Percentiles rank a stretch among this genome's conserved stretches.
Conservation (phyloP, 2,329 filamentous ascomycete species). For the Pyricularia sp. region DNA sequence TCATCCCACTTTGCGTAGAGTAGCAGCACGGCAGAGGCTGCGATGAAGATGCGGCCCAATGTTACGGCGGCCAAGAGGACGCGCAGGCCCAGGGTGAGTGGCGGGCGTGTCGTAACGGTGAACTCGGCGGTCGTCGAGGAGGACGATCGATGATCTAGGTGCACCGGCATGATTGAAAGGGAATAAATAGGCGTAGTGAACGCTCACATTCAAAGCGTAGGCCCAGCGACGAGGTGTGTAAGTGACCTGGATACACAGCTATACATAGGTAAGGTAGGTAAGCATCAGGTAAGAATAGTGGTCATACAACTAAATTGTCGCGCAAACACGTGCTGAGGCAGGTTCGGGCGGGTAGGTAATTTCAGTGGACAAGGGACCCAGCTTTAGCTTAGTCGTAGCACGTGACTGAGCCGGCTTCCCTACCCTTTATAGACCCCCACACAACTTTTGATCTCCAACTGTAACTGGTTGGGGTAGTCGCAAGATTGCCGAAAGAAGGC, state of each 20-base stretch:
- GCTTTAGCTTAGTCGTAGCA: not conserved
- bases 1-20: slow-evolving; percentile 37
- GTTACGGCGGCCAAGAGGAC: slow-evolving; percentile 33
- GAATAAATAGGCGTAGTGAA: not conserved
- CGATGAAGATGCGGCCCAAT: slow-evolving; percentile 30
- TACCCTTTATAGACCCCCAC: not conserved
- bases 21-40: slow-evolving; percentile 32
- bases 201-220: no score
- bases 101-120: slow-evolving; percentile 70
- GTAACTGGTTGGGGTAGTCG: not conserved
- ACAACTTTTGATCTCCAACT: not conserved
- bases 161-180: slow-evolving; percentile 28
- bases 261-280: no score
- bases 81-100: slow-evolving; percentile 37
- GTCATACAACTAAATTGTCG: not conserved
- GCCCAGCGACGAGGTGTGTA: not conserved
- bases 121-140: slow-evolving; percentile 88
- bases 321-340: not conserved
- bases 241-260: not conserved
- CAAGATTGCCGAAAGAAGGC: not conserved
- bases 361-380: not conserved
- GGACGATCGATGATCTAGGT: slow-evolving; percentile 55
- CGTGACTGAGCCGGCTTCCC: no score
- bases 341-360: not conserved
- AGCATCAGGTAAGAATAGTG: not conserved